Evolutionary conservation across 345 rosid genomes (phyloP).

Genomic region (Brassica juncea): DNA sequence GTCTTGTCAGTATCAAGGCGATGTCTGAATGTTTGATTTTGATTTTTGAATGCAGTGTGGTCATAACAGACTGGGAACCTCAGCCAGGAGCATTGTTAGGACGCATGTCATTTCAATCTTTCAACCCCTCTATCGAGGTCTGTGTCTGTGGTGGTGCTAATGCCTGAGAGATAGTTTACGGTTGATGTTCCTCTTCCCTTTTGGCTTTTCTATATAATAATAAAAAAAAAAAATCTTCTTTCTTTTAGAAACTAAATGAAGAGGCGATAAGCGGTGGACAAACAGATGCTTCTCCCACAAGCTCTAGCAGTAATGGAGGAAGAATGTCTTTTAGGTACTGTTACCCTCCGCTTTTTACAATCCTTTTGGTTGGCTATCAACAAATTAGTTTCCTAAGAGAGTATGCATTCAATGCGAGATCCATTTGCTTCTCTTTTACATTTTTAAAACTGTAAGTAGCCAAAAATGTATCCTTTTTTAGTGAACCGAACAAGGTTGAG

Average conservation of each 20-base stretch:
- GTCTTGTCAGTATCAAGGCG: no score
- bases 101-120: conserved; percentile 92
- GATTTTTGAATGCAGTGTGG: conserved; percentile 51
- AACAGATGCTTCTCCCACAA: conserved; percentile 49
- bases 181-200: conserved; percentile 24
- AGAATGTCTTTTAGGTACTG: conserved; percentile 51
- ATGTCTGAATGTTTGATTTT: not conserved
- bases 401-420: not conserved
- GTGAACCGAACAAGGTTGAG: conserved; percentile 44
- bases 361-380: not conserved
- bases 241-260: conserved; percentile 78
- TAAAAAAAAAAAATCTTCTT: conserved; percentile 1
- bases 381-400: not conserved
- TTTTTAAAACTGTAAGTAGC: not conserved
- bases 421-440: not conserved
- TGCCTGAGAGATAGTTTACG: conserved; percentile 25
- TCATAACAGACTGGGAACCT: conserved; percentile 90
- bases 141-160: conserved; percentile 43
- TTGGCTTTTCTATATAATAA: conserved; percentile 28
- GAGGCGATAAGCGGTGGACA: conserved; percentile 42
- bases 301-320: conserved; percentile 45
- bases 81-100: conserved; percentile 79
- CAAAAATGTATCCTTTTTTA: conserved; percentile 27
- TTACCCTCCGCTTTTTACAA: not conserved
- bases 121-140: conserved; percentile 89